Base-by-base conservation (phyloP, 148 eudicot species). In the Fagopyrum tataricum region DNA sequence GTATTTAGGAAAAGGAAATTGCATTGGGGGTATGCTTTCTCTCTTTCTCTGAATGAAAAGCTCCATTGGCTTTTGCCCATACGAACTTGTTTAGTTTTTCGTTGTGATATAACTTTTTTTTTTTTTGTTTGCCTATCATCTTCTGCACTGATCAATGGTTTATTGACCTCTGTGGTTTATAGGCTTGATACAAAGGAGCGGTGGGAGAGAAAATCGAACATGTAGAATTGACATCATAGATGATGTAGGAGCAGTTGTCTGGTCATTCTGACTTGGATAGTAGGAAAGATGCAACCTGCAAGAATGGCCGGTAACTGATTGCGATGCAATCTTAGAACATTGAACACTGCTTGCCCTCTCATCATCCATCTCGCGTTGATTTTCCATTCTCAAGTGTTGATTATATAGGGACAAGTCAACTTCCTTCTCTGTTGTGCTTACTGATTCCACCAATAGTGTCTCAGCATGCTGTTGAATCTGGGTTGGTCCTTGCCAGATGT, bases 151-250 rank as follows among this genome's bases (percentile, higher is more conserved):
- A 61, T 62, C 8, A 31, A 31, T 64, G 43, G 18, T 64, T 14
- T 14, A 4, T 31, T 31, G 43, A 12, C 4, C 71, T 17, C 31
- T 42, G 5, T 68, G 13, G 37, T 5, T 39, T 42, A 37, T 46
- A 70, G 72, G 72, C 52, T 70, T 46, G 72, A 70, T 43, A 23
- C 72, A 5, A 70, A 70, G 52, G 52, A 70, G 20, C 48, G 72
- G 3, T 70, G 72, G 72, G 72, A 70, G 39, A 70, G 72, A 70
- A 70, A 70, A 70, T 43, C 72, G 2, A 70, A 70, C 52, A 70
- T 70, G 72, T 70, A 70, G 72, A 43, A 64, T 62, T 13, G 7
- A 17, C 8, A 62, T 62, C 68, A 26, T 8, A 62, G 0, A 31
- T 8, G 7, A 5, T 62, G 15, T 13, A 46, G 49, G 49, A 46